phyloP scores from a whole-genome alignment of 805 yeast species.

The Spathaspora passalidarum region DNA sequence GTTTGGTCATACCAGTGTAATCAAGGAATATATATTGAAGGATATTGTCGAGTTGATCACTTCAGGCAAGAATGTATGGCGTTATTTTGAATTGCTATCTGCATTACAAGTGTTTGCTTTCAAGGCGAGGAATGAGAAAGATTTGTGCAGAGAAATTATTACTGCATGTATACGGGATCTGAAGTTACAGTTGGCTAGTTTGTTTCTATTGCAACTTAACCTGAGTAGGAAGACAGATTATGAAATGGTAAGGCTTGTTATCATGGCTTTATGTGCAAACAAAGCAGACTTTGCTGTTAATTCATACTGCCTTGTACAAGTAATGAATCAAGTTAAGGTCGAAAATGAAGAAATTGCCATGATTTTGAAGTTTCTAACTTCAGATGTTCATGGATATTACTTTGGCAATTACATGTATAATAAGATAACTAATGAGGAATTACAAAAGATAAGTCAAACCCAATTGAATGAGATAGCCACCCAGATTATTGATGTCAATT shows the following conservation, averaged over 20 bases:
- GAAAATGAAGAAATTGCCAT: not conserved
- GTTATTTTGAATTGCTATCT: not conserved
- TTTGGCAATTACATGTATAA: conserved; percentile 9
- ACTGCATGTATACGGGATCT: not conserved
- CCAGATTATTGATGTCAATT: not conserved
- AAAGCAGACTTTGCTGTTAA: not conserved
- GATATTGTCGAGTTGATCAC: not conserved
- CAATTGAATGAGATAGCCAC: not conserved
- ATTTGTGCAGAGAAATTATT: not conserved
- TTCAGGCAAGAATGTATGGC: not conserved
- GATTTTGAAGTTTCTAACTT: conserved; percentile 1
- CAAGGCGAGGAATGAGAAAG: not conserved
- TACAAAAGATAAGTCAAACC: not conserved
- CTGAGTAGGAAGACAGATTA: not conserved
- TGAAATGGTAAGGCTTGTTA: not conserved
- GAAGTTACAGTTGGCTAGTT: not conserved
- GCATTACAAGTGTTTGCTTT: not conserved
- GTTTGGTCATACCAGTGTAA: not conserved
- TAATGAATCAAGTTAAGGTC: not conserved
- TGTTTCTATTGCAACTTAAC: not conserved
- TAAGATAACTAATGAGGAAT: not conserved
- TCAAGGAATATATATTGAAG: not conserved
- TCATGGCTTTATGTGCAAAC: not conserved
- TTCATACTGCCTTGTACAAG: not conserved
- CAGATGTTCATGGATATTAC: conserved; percentile 4